These are phyloP conservation scores for Pseudogymnoascus sp. DNA, from an alignment of 2,329 filamentous ascomycete species.

Conservation along the genomic window DNA sequence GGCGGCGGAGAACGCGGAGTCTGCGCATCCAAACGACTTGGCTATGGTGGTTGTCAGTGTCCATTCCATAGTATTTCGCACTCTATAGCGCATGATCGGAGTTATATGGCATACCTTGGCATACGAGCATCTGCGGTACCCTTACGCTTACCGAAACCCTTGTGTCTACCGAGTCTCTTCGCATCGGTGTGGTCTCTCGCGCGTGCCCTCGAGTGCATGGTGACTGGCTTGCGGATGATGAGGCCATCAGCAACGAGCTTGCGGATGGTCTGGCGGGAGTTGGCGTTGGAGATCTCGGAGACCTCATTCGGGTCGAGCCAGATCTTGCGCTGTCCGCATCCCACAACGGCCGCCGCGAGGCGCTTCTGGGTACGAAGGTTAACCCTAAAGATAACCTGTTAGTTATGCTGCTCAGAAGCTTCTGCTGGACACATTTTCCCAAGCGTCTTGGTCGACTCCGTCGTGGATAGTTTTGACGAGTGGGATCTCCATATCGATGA, in stretches of 20 bases:
- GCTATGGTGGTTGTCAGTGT: constrained; percentile 41
- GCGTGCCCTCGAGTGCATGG: constrained; percentile 97
- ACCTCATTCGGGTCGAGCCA: constrained; percentile 99
- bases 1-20: constrained; percentile 96
- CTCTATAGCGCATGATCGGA: not conserved
- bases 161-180: constrained; percentile 91
- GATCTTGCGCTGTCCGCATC: constrained; percentile 99
- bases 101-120: constrained; percentile 66
- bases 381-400: constrained; percentile 58
- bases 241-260: constrained; percentile 99
- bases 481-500: constrained; percentile 7
- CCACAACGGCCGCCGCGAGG: constrained; percentile 96
- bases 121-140: constrained; percentile 99
- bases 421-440: not conserved
- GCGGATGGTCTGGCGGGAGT: constrained; percentile 99
- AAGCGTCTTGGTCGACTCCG: not conserved
- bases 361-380: constrained; percentile 99
- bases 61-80: constrained; percentile 6
- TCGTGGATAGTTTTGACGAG: constrained; percentile 4
- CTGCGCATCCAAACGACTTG: constrained; percentile 99
- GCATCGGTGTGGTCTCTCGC: constrained; percentile 92
- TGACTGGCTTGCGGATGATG: constrained; percentile 99
- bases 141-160: constrained; percentile 99
- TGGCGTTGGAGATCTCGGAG: constrained; percentile 99
- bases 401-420: not conserved